These are phyloP conservation scores for Talaromyces funiculosus DNA, from an alignment of 2,329 filamentous ascomycete species.

Conservation along the genomic window DNA sequence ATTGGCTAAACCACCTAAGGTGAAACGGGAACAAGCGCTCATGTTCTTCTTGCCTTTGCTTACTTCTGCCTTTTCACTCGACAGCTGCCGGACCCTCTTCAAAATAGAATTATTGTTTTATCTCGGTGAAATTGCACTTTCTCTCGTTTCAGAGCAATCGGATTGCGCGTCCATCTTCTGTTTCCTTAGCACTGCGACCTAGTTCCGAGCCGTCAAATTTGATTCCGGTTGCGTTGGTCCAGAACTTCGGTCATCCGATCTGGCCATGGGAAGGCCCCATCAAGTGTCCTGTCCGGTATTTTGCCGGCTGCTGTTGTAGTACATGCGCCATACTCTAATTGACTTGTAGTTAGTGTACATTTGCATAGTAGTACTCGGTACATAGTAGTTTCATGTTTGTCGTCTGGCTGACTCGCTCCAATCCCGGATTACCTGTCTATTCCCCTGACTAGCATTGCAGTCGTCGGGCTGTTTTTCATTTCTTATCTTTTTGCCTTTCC, in stretches of 20 bases:
- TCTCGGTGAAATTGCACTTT: not conserved
- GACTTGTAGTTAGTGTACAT: not conserved
- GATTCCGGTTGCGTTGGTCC: not conserved
- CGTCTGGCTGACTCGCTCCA: not conserved
- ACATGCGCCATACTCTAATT: not conserved
- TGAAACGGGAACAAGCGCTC: not conserved
- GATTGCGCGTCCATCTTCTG: not conserved
- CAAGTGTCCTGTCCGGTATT: not conserved
- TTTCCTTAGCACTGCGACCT: not conserved
- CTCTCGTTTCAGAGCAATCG: not conserved
- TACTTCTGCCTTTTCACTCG: not conserved
- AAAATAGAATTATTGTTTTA: too few species aligned
- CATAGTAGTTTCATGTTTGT: not conserved
- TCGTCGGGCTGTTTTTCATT: not conserved
- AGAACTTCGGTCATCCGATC: conserved; percentile 1
- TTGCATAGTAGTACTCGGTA: not conserved
- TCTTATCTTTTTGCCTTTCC: not conserved
- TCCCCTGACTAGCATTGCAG: not conserved
- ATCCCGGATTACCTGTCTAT: not conserved
- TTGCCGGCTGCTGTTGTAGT: not conserved
- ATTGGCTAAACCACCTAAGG: not conserved
- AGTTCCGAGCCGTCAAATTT: not conserved
- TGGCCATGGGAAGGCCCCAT: not conserved
- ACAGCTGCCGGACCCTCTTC: not conserved
- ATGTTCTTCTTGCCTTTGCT: not conserved